phyloP scores from a whole-genome alignment of 225 moss, liverwort and hornwort species.

The Pseudoscleropodium purum region DNA sequence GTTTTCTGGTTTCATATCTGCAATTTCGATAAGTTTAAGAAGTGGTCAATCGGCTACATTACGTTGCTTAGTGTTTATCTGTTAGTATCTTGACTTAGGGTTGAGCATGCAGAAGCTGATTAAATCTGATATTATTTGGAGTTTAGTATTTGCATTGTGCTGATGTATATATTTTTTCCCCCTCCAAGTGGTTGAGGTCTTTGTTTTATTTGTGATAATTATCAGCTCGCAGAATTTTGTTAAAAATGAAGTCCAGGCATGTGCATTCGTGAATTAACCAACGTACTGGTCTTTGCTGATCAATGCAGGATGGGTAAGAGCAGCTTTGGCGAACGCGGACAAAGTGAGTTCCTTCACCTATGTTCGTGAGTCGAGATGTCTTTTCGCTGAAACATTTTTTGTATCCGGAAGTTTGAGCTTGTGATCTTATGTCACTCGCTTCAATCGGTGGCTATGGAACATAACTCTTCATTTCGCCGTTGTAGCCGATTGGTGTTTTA shows the following conservation, averaged over 20 bases:
- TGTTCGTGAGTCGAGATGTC: background rate
- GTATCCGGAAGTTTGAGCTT: background rate
- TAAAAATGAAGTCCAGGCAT: background rate
- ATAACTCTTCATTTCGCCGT: background rate
- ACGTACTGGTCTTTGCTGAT: conserved; percentile 2
- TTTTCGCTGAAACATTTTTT: background rate
- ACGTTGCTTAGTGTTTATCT: background rate
- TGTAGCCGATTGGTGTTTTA: background rate
- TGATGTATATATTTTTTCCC: background rate
- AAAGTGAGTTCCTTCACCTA: conserved; percentile 36
- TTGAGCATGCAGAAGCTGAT: background rate
- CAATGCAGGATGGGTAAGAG: conserved; percentile 98
- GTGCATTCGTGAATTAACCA: background rate
- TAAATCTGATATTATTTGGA: background rate
- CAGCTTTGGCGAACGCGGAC: conserved; percentile 78
- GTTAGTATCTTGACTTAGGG: background rate
- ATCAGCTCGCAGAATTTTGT: background rate
- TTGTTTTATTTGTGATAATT: background rate
- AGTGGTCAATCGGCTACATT: background rate
- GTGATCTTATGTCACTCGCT: background rate
- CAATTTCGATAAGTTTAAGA: background rate
- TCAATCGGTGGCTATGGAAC: background rate
- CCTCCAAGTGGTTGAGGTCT: background rate
- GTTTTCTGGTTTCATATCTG: background rate
- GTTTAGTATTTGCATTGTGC: background rate